Percentiles rank a stretch among this genome's conserved stretches.
Conservation (phyloP, 2,329 filamentous ascomycete species). For the Didymella glomerata region DNA sequence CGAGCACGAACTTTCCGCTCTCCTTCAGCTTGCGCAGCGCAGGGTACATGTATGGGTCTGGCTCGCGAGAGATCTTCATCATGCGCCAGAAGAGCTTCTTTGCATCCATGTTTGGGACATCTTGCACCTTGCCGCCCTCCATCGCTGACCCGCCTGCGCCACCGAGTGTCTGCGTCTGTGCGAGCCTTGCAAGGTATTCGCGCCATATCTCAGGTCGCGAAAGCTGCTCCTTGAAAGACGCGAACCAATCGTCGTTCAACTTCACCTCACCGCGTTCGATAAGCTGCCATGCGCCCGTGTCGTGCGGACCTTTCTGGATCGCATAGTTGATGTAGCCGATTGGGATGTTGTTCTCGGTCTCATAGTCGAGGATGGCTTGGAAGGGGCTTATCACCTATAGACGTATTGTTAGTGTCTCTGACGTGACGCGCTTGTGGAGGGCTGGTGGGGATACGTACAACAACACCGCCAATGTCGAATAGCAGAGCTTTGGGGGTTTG, state of each 20-base stretch:
- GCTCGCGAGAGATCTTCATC: constrained; percentile 76
- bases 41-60: constrained; percentile 89
- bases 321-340: constrained; percentile 91
- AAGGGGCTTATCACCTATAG: constrained; percentile 88
- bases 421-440: neutral
- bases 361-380: constrained; percentile 91
- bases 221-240: constrained; percentile 78
- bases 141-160: constrained; percentile 45
- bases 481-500: constrained; percentile 57
- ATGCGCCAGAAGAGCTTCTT: constrained; percentile 87
- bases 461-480: constrained; percentile 97
- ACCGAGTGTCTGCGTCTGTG: constrained; percentile 27
- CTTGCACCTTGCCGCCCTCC: constrained; percentile 56
- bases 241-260: constrained; percentile 78
- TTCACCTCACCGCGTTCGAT: constrained; percentile 85
- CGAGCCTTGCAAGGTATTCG: constrained; percentile 58
- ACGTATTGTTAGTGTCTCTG: neutral
- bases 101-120: constrained; percentile 76
- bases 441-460: constrained; percentile 69
- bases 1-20: constrained; percentile 59
- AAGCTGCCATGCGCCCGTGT: constrained; percentile 81
- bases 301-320: constrained; percentile 78
- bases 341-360: constrained; percentile 77
- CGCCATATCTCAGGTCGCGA: constrained; percentile 73
- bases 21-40: constrained; percentile 74